Evolutionary conservation across 2,329 filamentous ascomycete genomes (phyloP), one percentile per base, ranked within the genome.

Genomic region (Neofusicoccum laricinum): DNA sequence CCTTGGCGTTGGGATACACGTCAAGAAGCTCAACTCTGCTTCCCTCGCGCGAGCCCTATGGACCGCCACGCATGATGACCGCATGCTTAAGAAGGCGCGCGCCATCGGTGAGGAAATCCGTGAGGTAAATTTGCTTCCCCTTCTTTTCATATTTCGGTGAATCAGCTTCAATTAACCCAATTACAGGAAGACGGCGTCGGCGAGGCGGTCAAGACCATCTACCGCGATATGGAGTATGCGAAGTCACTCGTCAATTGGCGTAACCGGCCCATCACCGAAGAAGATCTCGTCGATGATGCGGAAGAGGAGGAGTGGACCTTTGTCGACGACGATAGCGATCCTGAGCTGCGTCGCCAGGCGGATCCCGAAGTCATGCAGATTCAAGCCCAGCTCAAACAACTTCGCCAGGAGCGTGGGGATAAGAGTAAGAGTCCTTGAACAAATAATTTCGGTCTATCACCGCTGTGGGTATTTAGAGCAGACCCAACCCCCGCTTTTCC

Each of bases 251-350:
- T 97, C 75, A 91, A 90, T 76, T 48, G 50, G 38, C 50, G 62
- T 19, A 78, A 46, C 30, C 40, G 55, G 55, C 40, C 41, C 25
- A 6, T 34, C n/a, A 59, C 40, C 15, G 55, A 45, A 8, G 55
- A 59, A 2, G 62, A 64, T 32, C 25, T 48, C 17, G 62, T 17
- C 12, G 88, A 88, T 36, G 88, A 89, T 12, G 89, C 90, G 66
- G 88, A 91, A 71, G 92, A 96, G 74, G 91, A 96, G 74, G 91
- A 89, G 73, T 98, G 93, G 94, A 97, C 93, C 0, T 92, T 97
- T 77, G 85, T 97, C 19, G 92, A 91, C 34, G 84, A 86, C 36
- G 84, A 85, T 45, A 79, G 77, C 21, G 85, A 85, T 65, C 73
- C 79, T 6, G 68, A 69, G 21, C 58, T 67, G 45, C 61, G 66